These are phyloP conservation scores for Mollisiaceae sp. DNA, from an alignment of 2,329 filamentous ascomycete species.

Conservation along the genomic window DNA sequence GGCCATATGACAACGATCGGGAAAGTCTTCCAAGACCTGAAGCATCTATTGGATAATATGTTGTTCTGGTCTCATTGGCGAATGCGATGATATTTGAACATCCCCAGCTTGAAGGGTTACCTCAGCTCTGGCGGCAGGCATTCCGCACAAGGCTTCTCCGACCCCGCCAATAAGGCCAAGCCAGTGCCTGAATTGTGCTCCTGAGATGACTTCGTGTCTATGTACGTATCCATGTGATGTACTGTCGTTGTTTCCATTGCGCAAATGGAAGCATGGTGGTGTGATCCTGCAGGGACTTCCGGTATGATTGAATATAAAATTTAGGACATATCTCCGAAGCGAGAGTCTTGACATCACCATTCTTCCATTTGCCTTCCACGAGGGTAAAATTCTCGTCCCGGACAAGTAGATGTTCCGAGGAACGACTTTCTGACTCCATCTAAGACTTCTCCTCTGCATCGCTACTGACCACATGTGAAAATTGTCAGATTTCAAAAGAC, in stretches of 20 bases:
- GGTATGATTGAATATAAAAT: not conserved
- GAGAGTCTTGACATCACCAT: constrained; percentile 29
- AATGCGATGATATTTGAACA: constrained; percentile 18
- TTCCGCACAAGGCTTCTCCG: constrained; percentile 1
- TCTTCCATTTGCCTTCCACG: constrained; percentile 8
- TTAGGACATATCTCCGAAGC: constrained; percentile 10
- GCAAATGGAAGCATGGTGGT: not conserved
- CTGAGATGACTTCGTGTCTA: not conserved
- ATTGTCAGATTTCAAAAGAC: constrained; percentile 8
- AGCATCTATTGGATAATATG: constrained; percentile 10
- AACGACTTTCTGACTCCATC: constrained; percentile 1
- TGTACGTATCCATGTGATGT: constrained; percentile 11
- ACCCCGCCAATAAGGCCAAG: constrained; percentile 7
- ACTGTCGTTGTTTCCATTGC: constrained; percentile 7
- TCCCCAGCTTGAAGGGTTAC: not conserved
- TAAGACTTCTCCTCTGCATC: not conserved
- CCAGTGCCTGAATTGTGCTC: constrained; percentile 15
- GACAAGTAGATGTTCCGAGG: constrained; percentile 10
- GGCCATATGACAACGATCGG: not conserved
- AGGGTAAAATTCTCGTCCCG: not conserved
- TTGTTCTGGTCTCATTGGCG: not conserved
- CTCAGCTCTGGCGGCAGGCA: not conserved
- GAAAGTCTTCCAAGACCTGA: not conserved
- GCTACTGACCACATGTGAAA: not conserved
- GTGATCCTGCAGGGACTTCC: constrained; percentile 2